Evolutionary conservation across 1,139 yeast species (phyloP).

Genomic region (Sugiyamaella xylanicola): DNA sequence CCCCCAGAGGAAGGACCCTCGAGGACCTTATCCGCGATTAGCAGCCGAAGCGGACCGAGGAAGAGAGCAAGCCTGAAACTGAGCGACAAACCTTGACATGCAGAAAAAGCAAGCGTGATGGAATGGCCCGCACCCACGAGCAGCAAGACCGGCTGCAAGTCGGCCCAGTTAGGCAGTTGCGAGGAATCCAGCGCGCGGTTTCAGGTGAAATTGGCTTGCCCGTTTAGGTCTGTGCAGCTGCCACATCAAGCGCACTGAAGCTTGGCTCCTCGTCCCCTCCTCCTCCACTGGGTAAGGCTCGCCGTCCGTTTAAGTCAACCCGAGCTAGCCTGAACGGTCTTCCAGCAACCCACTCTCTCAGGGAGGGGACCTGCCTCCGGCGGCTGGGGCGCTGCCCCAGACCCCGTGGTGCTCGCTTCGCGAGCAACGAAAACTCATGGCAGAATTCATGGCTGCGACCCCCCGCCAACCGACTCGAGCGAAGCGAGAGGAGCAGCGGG

Average conservation of each 20-base stretch:
- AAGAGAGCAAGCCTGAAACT: background rate
- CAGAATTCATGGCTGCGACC: no score
- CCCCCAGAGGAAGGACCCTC: background rate
- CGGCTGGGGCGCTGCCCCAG: background rate
- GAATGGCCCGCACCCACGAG: background rate
- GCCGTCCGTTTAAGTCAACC: background rate
- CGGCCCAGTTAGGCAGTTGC: background rate
- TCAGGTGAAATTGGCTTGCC: slow-evolving; percentile 1
- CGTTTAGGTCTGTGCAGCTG: background rate
- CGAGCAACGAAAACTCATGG: background rate
- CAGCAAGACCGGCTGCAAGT: background rate
- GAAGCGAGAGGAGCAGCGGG: background rate
- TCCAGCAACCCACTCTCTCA: background rate
- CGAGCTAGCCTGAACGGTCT: background rate
- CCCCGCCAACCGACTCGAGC: background rate
- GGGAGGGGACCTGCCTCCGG: background rate
- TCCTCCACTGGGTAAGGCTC: background rate
- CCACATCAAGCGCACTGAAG: background rate
- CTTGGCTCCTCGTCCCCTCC: background rate
- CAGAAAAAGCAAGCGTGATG: background rate
- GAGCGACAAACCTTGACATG: background rate
- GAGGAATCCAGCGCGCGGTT: background rate
- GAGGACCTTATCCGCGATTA: no score
- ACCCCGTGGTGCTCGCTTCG: background rate
- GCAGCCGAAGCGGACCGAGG: background rate